These are phyloP conservation scores for Botrytis medusae DNA, from an alignment of 2,329 filamentous ascomycete species.

Conservation along the genomic window DNA sequence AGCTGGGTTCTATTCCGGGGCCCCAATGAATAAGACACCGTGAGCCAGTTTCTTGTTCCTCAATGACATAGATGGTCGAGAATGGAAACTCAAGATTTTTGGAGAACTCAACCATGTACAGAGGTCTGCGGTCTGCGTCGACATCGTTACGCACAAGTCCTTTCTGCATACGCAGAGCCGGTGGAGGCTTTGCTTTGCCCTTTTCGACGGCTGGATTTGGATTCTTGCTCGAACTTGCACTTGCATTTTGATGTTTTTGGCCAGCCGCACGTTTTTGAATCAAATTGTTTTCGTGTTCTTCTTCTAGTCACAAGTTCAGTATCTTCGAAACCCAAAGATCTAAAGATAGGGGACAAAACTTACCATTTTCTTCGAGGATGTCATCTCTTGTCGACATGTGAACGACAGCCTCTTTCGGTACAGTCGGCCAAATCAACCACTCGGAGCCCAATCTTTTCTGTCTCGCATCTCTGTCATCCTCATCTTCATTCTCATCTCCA, in stretches of 20 bases:
- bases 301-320: not conserved
- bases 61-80: not conserved
- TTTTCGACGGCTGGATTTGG: not conserved
- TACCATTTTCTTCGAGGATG: not conserved
- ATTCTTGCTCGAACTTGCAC: not conserved
- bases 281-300: not conserved
- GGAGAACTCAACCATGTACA: not conserved
- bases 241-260: not conserved
- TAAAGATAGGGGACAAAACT: not conserved
- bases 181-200: not conserved
- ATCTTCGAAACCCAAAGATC: fast-evolving
- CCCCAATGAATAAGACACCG: not conserved
- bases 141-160: not conserved
- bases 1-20: not conserved
- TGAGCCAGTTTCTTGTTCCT: not conserved
- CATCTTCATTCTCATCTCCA: not conserved
- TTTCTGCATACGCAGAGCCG: fast-evolving
- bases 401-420: not conserved
- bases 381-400: not conserved
- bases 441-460: not conserved
- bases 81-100: not conserved
- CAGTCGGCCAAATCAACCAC: slow-evolving; percentile 10
- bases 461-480: not conserved
- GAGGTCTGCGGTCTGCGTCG: not conserved
- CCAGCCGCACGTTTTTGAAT: not conserved